Base-by-base conservation (phyloP, 1,284 basidiomycete species). In the Thelephora terrestris region DNA sequence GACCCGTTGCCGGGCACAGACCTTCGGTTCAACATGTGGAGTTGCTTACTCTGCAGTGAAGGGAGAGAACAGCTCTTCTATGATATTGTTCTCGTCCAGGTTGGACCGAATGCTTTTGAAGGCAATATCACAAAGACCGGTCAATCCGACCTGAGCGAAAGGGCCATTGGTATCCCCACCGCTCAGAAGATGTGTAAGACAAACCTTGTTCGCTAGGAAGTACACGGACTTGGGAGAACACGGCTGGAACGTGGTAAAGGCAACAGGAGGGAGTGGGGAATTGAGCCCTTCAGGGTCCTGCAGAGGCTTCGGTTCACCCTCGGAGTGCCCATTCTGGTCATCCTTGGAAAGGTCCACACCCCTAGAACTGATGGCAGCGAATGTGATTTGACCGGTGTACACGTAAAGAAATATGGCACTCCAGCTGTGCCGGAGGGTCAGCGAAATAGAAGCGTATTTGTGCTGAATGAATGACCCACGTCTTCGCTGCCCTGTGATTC, bases 41-140 rank as follows among this genome's bases (percentile, higher is more conserved):
- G 38, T 27, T 9, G 32, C 53, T 23, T 27, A 55, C 56, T 27
- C 38, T 5, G 50, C 36, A 2, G 54, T 52, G 25, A 57, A 53
- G 12, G 46, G 20, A 5, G 55, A 57, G 37, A 54, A 56, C 1
- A 58, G 25, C 48, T 58, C 57, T 1, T 46, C 40, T 4, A 56
- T 43, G 16, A 57, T 53, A 46, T 57, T 58, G 18, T 53, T 45
- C 7, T 45, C 17, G 6, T 47, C 42, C 20, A 58, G 20, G 32
- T 55, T 55, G 2, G 37, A 39, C 38, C 12, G 17, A 12, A 58
- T 48, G 38, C 54, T 49, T 0, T 47, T 24, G 20, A 44, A 9
- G 9, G 57, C 57, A 7, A 46, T 18, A 2, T 49, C 14, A 39
- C 52, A 52, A n/a, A 58, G 49, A 4, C 23, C 20, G 2, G 52